Evolutionary conservation across 2,329 filamentous ascomycete species (phyloP).

Genomic region (Xylariaceae sp.): DNA sequence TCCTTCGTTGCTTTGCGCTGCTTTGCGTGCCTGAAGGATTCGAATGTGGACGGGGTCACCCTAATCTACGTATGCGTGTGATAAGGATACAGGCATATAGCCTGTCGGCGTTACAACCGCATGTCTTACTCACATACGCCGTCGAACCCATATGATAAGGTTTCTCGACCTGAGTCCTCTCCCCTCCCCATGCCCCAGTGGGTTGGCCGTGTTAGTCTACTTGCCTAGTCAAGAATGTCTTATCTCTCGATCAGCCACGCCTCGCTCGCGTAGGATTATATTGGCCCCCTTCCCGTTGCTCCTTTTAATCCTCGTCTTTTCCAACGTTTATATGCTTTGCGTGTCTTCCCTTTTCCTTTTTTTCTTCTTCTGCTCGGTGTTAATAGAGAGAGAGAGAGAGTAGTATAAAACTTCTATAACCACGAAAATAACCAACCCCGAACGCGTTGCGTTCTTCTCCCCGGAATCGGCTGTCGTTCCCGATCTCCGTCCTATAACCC

Average conservation of each 20-base stretch:
- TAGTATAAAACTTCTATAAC: neutral
- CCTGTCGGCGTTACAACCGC: neutral
- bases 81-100: neutral
- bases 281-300: constrained; percentile 1
- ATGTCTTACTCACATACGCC: neutral
- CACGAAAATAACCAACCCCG: constrained; percentile 4
- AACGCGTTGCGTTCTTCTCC: constrained; percentile 7
- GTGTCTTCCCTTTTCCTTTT: constrained; percentile 1
- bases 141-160: neutral
- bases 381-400: too few relatives aligned
- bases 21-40: neutral
- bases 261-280: neutral
- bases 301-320: neutral
- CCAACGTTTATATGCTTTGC: neutral
- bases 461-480: neutral
- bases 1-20: too few relatives aligned
- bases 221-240: constrained; percentile 6
- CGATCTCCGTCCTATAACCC: neutral
- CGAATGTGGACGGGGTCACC: too few relatives aligned
- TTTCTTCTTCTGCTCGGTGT: neutral
- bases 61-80: neutral
- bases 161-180: neutral
- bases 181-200: neutral
- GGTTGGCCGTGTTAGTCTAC: neutral
- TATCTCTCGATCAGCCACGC: constrained; percentile 11